These are phyloP conservation scores for Penicillium psychrofluorescens DNA, from an alignment of 495 filamentous ascomycete genomes.

Conservation along the genomic window DNA sequence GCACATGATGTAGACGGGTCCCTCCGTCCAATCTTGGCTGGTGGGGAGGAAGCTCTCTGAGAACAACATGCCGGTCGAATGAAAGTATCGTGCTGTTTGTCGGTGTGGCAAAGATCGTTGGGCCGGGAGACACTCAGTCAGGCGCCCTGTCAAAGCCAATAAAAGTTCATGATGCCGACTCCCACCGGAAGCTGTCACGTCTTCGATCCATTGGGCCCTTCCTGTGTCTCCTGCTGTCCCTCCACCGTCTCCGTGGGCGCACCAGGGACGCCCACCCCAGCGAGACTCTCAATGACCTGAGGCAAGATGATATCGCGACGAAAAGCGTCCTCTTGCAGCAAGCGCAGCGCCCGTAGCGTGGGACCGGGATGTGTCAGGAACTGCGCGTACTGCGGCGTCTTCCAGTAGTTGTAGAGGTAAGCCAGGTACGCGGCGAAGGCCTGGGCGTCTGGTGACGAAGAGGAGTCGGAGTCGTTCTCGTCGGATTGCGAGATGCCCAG, in stretches of 20 bases:
- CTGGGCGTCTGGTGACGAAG: constrained; percentile 48
- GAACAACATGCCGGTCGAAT: background rate
- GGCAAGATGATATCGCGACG: constrained; percentile 74
- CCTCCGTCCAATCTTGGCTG: background rate
- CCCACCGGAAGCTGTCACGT: constrained; percentile 15
- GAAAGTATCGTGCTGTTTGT: background rate
- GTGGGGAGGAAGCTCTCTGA: background rate
- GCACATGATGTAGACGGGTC: constrained; percentile 11
- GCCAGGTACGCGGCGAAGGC: constrained; percentile 72
- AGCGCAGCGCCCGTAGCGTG: constrained; percentile 71
- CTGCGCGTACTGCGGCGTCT: constrained; percentile 71
- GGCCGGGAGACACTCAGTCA: too few species aligned
- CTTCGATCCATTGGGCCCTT: constrained; percentile 16
- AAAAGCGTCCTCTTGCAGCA: constrained; percentile 79
- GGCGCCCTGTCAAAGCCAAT: too few species aligned
- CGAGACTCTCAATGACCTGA: constrained; percentile 57
- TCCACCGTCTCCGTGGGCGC: constrained; percentile 20
- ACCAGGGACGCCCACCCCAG: constrained; percentile 42
- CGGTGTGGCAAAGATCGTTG: background rate
- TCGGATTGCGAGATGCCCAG: constrained; percentile 34
- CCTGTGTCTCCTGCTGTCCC: constrained; percentile 21
- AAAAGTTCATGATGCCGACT: background rate
- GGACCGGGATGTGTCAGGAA: constrained; percentile 77
- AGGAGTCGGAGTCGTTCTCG: constrained; percentile 28
- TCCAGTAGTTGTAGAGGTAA: constrained; percentile 79